Conservation (phyloP, 1,139 yeast species). For the Yamadazyma jaroonii region DNA sequence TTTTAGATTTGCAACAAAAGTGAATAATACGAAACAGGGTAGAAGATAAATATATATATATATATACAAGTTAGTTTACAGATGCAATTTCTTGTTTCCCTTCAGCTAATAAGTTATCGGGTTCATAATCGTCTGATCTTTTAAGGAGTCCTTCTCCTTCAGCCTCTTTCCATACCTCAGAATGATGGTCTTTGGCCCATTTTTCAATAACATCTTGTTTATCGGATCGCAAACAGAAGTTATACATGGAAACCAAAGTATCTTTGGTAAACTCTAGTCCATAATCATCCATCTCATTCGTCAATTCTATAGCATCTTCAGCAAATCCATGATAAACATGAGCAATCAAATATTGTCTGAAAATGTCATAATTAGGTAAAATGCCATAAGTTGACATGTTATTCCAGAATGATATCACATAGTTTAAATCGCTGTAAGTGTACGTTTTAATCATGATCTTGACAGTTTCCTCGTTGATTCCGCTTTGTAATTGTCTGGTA, state of each 20-base stretch:
- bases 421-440: slow-evolving; percentile 56
- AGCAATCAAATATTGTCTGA: slow-evolving; percentile 66
- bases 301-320: slow-evolving; percentile 55
- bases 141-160: slow-evolving; percentile 36
- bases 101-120: slow-evolving; percentile 19
- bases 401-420: slow-evolving; percentile 65
- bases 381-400: slow-evolving; percentile 54
- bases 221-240: slow-evolving; percentile 53
- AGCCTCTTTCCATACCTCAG: slow-evolving; percentile 48
- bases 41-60: not conserved
- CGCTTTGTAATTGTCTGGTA: slow-evolving; percentile 41
- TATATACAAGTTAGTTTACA: not conserved
- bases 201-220: slow-evolving; percentile 46
- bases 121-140: slow-evolving; percentile 33
- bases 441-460: slow-evolving; percentile 69
- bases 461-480: slow-evolving; percentile 67
- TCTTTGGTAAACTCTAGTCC: slow-evolving; percentile 50
- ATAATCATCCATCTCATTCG: slow-evolving; percentile 49
- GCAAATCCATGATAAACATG: slow-evolving; percentile 69
- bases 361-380: slow-evolving; percentile 53
- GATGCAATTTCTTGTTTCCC: not conserved
- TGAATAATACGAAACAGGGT: slow-evolving; percentile 50
- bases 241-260: slow-evolving; percentile 56
- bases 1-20: slow-evolving; percentile 84
- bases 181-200: slow-evolving; percentile 52